Evolutionary conservation across 768 basidiomycete species (phyloP), one percentile per base, ranked within the genome.

Genomic region (Artomyces pyxidatus): DNA sequence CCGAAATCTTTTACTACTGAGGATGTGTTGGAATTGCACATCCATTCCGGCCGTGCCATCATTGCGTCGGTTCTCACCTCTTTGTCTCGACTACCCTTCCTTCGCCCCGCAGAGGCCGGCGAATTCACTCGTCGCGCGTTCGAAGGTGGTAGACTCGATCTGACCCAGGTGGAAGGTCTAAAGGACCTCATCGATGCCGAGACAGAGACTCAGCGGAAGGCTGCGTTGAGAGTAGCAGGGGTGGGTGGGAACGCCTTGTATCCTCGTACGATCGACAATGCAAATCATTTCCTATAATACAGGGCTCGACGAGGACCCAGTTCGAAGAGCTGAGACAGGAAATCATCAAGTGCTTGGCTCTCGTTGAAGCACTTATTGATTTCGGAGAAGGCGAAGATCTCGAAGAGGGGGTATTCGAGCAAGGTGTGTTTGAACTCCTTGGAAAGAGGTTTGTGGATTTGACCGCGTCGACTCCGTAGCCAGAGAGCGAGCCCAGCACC

Each of bases 371-470:
- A 1, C 67, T 94, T 17, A 93, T 96, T 47, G 92, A 95, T 63
- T 96, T 94, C 64, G 89, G 89, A 6, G 92, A 96, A 66, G 87
- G 84, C 12, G 92, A 94, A 59, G 87, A 89, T 29, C 77, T 94
- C 35, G 90, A 93, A 59, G 85, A 85, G n/a, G 82, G 75, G 8
- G 80, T 90, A 17, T 81, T 78, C 55, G 82, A 82, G 9, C 71
- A 77, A 68, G 88, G 91, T 37, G 10, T 16, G 48, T 39, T 25
- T 50, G 28, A 11, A 48, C 21, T 12, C 46, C 49, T 40, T 27
- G 17, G n/a, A n/a, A n/a, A n/a, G n/a, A n/a, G n/a, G n/a, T n/a
- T 27, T 35, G 27, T 42, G 43, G 49, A 6, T 3, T 50, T 22
- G 8, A 51, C 37, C 0, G 37, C 39, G 12, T 19, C 16, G 17